Base-by-base conservation (phyloP, 2,329 filamentous ascomycete species). In the Sporothrix pseudoabietina region DNA sequence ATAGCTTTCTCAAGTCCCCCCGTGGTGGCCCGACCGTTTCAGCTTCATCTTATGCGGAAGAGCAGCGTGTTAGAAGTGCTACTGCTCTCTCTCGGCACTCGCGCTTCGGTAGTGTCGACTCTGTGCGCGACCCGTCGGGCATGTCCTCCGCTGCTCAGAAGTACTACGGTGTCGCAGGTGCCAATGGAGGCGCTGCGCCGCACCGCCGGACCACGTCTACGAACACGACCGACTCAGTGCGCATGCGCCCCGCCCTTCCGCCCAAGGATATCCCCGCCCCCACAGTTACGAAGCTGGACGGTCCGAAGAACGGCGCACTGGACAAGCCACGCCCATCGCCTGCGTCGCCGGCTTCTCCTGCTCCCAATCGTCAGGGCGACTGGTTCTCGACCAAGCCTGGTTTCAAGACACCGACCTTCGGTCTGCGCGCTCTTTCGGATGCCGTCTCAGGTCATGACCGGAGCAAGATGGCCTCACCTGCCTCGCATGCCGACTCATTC, bases 371-470 rank as follows among this genome's bases (percentile, higher is more conserved):
- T 52, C 83, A 84, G 69, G 82, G 81, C n/a, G 86, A 90, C 78
- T 88, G 89, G 89, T 78, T 91, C 76, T 81, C 87, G 4, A 22
- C 63, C 77, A 88, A 87, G 76, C 85, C 85, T 72, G 82, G 83
- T 32, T 81, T 83, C 76, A 84, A 86, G 75, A 79, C 82, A 41
- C 86, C 86, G 73, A 86, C 86, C 30, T 88, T 90, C 61, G 93
- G 94, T n/a, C 86, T 97, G 73, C 87, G 95, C 76, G 91, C 94
- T 16, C 93, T 94, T 71, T 98, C 95, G 4, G 95, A 98, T 79
- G 88, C 87, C n/a, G 84, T 90, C 14, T 84, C 85, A 8, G 85
- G 85, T 7, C 80, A 80, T 54, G 87, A 89, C 68, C 85, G 87
- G 68, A 83, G 83, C 52, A 89, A 88, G 77, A 78, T 86, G 52